Base-by-base conservation (phyloP, 1,284 basidiomycete genomes). In the Leccinum griseonigrum region DNA sequence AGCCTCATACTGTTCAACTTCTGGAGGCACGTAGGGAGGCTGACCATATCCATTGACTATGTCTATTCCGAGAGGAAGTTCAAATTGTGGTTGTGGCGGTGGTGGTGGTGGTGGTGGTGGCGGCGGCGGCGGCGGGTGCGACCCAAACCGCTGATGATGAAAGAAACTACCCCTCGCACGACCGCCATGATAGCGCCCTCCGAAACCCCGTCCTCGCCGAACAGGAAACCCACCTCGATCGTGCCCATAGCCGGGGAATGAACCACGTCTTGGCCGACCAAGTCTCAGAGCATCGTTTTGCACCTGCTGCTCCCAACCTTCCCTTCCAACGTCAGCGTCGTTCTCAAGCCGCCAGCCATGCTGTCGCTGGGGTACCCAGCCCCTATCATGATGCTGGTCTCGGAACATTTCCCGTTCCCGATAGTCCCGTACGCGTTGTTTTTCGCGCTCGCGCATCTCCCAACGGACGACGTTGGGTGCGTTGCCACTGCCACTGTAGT, bases 161-260 rank as follows among this genome's bases (percentile, higher is more conserved):
- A 63, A 66, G 43, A 62, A 69, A 10, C 59, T 56, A 0, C 62
- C 69, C 28, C 74, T 72, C 14, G 63, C 67, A 9, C 71, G 68
- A 2, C 61, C 50, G 28, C 66, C 66, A 31, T 74, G 51, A 60
- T 70, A 71, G 36, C 78, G 72, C 8, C 79, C 75, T 29, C 70
- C 68, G 54, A 69, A 73, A 8, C 69, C 76, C 52, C 76, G 71
- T 11, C 74, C 71, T 52, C 80, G 67, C 14, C 79, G 71, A 10
- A 70, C 66, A 3, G 62, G 10, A 64, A 68, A 76, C 2, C 71
- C 74, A 36, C 79, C 74, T 13, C 73, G 67, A 9, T 72, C 75
- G 52, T 67, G 59, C 22, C 67, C 63, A 51, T 71, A 70, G 9
- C 71, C 65, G 0, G 64, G 61, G 11, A 74, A 66, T 0, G 71